Evolutionary conservation across 75 land plant genomes (phyloP), one percentile per base, ranked within the genome.

Genomic region (Larix kaempferi): DNA sequence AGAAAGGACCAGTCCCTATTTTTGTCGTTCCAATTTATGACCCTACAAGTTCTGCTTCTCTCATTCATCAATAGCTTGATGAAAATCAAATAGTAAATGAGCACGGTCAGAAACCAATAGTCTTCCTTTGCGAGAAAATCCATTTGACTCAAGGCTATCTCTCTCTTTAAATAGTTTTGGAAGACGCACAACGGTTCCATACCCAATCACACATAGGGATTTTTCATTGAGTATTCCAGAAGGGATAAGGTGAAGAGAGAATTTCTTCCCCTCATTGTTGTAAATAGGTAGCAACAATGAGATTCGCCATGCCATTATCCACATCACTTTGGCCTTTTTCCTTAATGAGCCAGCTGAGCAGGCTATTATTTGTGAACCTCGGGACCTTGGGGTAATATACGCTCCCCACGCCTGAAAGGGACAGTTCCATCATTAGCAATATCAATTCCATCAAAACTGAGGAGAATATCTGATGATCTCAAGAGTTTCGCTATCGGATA

Each of bases 21-120:
- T 84, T 92, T 26, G 99, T 96, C 44, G 99, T 96, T 64, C 99
- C 99, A 77, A 96, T 96, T 63, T 92, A 84, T n/a, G 92, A 90
- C 41, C 92, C 92, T 8, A 80, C 90, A 54, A 96, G 93, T 81
- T 96, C 98, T 59, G 86, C 88, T 84, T 96, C 99, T 77, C 99
- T 92, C 33, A 94, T 84, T 10, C 95, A 85, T 94, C 99, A 6
- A 94, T 85, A 58, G 64, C 82, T 86, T 90, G 98, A 84, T 96
- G 99, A 21, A 96, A 87, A 79, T 92, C 95, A 86, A 96, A 96
- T 27, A 96, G 76, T 73, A 96, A 75, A 57, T 94, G 99, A 55
- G 99, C 99, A 41, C 99, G 93, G 73, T 96, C 98, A 59, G 99
- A 96, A 54, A 96, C 86, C 67, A 88, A 57, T 52, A 94, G 82